These are phyloP conservation scores for Berberis vulgaris DNA, from an alignment of 164 flowering plant genomes.

Conservation along the genomic window DNA sequence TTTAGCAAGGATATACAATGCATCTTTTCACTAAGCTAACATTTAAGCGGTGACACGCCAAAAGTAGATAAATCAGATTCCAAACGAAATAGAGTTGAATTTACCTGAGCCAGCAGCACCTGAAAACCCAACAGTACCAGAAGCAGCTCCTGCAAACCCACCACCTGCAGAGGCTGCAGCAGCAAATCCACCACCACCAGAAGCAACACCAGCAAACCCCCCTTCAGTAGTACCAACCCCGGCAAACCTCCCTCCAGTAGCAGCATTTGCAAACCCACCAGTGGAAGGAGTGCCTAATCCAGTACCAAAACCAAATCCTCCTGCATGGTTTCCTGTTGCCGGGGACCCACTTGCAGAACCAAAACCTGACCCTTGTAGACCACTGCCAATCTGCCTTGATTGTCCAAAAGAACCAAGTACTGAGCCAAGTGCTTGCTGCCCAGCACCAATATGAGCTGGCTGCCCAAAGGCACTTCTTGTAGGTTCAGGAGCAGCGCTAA, in stretches of 20 bases:
- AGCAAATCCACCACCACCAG: slow-evolving; percentile 22
- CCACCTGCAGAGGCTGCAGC: slow-evolving; percentile 17
- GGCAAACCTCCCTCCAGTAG: slow-evolving; percentile 31
- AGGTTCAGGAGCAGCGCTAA: slow-evolving; percentile 26
- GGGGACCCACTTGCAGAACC: slow-evolving; percentile 36
- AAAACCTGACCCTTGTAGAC: slow-evolving; percentile 44
- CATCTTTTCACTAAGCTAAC: too few species aligned
- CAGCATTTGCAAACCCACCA: slow-evolving; percentile 37
- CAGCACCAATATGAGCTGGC: slow-evolving; percentile 61
- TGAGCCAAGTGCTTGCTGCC: slow-evolving; percentile 80
- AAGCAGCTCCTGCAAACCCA: neutral
- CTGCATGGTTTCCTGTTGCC: slow-evolving; percentile 17
- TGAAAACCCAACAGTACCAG: slow-evolving; percentile 11
- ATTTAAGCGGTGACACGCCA: too few species aligned
- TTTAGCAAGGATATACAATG: too few species aligned
- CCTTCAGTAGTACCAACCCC: slow-evolving; percentile 19
- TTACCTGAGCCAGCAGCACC: slow-evolving; percentile 8
- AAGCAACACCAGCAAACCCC: slow-evolving; percentile 27
- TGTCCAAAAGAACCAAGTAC: slow-evolving; percentile 94
- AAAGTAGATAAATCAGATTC: neutral
- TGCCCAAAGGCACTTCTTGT: slow-evolving; percentile 65
- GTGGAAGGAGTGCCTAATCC: slow-evolving; percentile 24
- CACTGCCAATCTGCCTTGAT: slow-evolving; percentile 80
- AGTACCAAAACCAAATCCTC: slow-evolving; percentile 26
- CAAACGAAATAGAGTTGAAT: neutral